Conservation (phyloP, 163 green algal genomes). For the Prototheca stagnorum region DNA sequence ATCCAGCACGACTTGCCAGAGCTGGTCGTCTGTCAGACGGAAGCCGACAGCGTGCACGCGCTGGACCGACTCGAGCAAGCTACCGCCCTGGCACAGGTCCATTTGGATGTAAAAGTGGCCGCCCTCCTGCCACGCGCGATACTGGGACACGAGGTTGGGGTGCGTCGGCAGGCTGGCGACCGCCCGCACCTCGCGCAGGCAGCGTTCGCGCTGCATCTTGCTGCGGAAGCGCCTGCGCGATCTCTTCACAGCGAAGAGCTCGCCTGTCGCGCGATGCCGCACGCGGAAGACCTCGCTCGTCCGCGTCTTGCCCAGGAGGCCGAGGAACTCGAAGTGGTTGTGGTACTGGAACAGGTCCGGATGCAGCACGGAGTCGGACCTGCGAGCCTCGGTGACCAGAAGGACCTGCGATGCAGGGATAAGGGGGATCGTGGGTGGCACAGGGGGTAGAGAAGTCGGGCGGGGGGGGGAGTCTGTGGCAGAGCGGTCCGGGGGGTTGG, state of each 20-base stretch:
- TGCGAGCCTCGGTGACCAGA: constrained; percentile 17
- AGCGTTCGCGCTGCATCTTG: constrained; percentile 38
- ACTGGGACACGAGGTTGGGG: constrained; percentile 53
- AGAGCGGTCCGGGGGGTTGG: too few relatives aligned
- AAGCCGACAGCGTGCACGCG: not conserved
- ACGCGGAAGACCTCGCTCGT: constrained; percentile 47
- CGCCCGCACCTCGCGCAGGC: constrained; percentile 50
- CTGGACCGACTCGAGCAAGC: constrained; percentile 25
- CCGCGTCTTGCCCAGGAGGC: constrained; percentile 26
- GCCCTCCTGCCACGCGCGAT: constrained; percentile 63
- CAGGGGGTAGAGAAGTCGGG: too few relatives aligned
- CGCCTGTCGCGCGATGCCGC: constrained; percentile 17
- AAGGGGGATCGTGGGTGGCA: not conserved
- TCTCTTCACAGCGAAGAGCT: constrained; percentile 45
- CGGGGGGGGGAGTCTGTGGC: too few relatives aligned
- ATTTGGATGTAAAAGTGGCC: constrained; percentile 63
- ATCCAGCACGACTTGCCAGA: constrained; percentile 33
- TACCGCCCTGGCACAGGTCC: constrained; percentile 59
- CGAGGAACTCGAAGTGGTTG: constrained; percentile 40
- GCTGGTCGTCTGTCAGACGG: constrained; percentile 18
- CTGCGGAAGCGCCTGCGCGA: constrained; percentile 28
- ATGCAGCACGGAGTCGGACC: constrained; percentile 17
- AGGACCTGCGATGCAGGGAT: constrained; percentile 17
- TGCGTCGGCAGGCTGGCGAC: constrained; percentile 44
- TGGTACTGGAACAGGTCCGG: constrained; percentile 37